Conservation (phyloP, 441 rosid species). For the Bocquillonia castaneifolia region DNA sequence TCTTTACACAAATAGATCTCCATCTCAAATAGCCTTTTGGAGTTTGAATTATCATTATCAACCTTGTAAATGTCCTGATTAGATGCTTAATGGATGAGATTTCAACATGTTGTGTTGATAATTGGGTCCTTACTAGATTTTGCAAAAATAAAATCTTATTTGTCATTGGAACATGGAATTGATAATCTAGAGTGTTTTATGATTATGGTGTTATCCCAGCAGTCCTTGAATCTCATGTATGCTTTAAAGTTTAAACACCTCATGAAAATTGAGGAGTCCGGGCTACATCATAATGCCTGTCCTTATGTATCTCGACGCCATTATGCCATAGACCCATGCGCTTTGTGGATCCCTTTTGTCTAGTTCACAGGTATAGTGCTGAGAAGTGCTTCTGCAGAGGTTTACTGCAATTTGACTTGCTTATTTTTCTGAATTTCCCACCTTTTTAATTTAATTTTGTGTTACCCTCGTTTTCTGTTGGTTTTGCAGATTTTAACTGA, state of each 20-base stretch:
- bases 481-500: conserved; percentile 64
- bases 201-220: neutral
- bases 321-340: neutral
- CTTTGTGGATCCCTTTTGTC: neutral
- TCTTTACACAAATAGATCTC: too few species aligned
- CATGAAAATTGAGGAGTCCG: too few species aligned
- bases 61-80: too few species aligned
- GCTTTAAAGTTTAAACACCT: neutral
- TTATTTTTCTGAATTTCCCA: neutral
- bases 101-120: too few species aligned
- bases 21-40: too few species aligned
- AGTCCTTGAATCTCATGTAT: neutral
- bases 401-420: neutral
- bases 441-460: neutral
- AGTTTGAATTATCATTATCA: too few species aligned
- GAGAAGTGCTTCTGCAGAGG: neutral
- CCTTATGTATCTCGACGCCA: neutral
- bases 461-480: neutral
- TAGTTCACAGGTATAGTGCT: neutral
- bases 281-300: neutral
- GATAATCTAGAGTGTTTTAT: neutral
- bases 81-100: too few species aligned
- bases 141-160: neutral
- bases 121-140: too few species aligned
- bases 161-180: neutral